Evolutionary conservation across 352 stramenopile genomes (phyloP).

Genomic region (Phytophthora melonis): DNA sequence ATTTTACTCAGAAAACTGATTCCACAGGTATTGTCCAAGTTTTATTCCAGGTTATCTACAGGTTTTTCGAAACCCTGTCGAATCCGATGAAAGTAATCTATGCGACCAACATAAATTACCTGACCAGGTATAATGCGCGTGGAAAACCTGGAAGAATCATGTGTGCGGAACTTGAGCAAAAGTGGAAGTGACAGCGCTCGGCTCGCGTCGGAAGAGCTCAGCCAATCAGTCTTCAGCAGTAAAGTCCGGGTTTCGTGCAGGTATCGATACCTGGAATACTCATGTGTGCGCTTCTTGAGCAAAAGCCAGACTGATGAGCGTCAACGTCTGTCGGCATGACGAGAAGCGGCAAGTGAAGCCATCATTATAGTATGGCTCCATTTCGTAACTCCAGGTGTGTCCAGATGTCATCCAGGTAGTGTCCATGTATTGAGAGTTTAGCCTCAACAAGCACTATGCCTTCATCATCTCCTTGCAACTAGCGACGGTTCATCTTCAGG

Average conservation of each 20-base stretch:
- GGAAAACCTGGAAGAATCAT: no score
- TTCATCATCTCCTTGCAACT: neutral
- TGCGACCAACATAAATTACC: no score
- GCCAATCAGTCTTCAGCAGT: no score
- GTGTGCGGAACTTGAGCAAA: no score
- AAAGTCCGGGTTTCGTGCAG: no score
- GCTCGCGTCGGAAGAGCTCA: no score
- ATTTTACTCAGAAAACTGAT: slow-evolving; percentile 8
- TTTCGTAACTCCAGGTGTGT: neutral
- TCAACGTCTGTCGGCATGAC: neutral
- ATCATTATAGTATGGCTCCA: neutral
- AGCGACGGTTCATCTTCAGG: slow-evolving; percentile 4
- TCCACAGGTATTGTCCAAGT: neutral
- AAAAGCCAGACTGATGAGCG: no score
- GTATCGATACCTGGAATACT: no score
- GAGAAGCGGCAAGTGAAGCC: neutral
- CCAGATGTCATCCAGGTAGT: slow-evolving; percentile 7
- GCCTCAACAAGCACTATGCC: neutral
- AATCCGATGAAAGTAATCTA: slow-evolving; percentile 5
- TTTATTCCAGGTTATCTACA: slow-evolving; percentile 4
- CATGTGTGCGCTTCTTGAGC: no score
- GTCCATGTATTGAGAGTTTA: slow-evolving; percentile 16
- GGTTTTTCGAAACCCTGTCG: neutral
- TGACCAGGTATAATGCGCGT: no score
- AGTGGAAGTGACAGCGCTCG: no score